A percentile compares a stretch with the other conserved stretches of the same genome.
Conservation (phyloP, 2,329 filamentous ascomycete species). For the Ilyonectria sp. region DNA sequence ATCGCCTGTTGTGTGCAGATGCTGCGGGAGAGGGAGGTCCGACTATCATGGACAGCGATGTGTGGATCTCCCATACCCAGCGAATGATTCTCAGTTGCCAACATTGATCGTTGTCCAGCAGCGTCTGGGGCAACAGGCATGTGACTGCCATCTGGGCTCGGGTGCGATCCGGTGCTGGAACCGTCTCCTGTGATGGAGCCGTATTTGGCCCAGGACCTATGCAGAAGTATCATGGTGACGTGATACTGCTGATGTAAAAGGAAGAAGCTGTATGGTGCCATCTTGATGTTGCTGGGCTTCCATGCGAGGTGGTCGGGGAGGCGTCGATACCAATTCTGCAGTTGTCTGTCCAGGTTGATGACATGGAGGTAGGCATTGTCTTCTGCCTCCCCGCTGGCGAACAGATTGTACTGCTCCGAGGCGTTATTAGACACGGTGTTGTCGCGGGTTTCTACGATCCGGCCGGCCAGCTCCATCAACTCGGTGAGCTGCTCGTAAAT, state of each 20-base stretch:
- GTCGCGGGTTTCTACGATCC: constrained; percentile 63
- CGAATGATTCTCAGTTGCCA: constrained; percentile 36
- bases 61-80: constrained; percentile 51
- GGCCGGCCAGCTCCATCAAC: constrained; percentile 69
- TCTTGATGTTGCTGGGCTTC: constrained; percentile 66
- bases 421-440: constrained; percentile 53
- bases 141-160: constrained; percentile 49
- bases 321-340: constrained; percentile 68
- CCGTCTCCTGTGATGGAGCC: constrained; percentile 55
- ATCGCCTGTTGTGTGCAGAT: constrained; percentile 71
- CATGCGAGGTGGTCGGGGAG: constrained; percentile 64
- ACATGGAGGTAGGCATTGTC: constrained; percentile 65
- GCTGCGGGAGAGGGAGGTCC: constrained; percentile 63
- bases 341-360: constrained; percentile 66
- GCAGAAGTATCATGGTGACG: constrained; percentile 66
- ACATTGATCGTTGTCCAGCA: constrained; percentile 35
- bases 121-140: constrained; percentile 32
- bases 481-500: constrained; percentile 68
- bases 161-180: constrained; percentile 50
- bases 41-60: constrained; percentile 57
- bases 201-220: constrained; percentile 68
- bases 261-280: constrained; percentile 66
- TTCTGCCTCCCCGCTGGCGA: constrained; percentile 53
- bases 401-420: constrained; percentile 49
- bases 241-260: constrained; percentile 71